These are phyloP conservation scores for Phoma herbarum DNA, from an alignment of 2,329 filamentous ascomycete genomes.

Conservation along the genomic window DNA sequence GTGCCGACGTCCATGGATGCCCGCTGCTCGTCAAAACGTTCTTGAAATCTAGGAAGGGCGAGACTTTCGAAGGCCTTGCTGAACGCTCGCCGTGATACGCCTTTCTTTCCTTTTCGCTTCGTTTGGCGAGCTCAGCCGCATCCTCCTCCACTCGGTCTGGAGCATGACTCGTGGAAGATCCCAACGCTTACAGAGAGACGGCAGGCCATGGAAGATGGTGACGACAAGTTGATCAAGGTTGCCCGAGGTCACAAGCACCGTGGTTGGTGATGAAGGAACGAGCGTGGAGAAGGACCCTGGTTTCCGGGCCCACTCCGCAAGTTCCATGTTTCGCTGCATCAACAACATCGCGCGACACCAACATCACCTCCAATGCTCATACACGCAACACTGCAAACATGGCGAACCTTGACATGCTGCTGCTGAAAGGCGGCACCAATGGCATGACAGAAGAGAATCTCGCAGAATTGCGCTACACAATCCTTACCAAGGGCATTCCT, in stretches of 20 bases:
- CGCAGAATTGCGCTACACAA: conserved; percentile 75
- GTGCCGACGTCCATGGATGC: too few relatives aligned
- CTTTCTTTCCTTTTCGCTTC: conserved; percentile 3
- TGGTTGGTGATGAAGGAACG: background rate
- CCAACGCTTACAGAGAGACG: background rate
- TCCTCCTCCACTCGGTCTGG: background rate
- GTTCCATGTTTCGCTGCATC: conserved; percentile 1
- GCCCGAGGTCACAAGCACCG: background rate
- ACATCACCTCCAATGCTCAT: conserved; percentile 4
- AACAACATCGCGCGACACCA: conserved; percentile 7
- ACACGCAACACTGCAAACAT: conserved; percentile 33
- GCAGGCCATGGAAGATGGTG: background rate
- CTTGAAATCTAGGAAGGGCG: background rate
- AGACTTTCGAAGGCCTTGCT: conserved; percentile 1
- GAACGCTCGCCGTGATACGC: conserved; percentile 2
- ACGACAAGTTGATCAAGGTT: background rate
- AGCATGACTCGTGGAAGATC: background rate
- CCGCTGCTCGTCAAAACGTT: background rate
- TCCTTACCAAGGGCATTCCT: conserved; percentile 78
- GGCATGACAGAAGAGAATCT: conserved; percentile 73
- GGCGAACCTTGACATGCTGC: conserved; percentile 71
- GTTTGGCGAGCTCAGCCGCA: conserved; percentile 1
- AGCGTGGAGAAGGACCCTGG: background rate
- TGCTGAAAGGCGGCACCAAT: conserved; percentile 80
- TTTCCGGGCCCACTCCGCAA: conserved; percentile 12